Conservation (phyloP, 2,329 filamentous ascomycete species). For the Cercospora sp. region DNA sequence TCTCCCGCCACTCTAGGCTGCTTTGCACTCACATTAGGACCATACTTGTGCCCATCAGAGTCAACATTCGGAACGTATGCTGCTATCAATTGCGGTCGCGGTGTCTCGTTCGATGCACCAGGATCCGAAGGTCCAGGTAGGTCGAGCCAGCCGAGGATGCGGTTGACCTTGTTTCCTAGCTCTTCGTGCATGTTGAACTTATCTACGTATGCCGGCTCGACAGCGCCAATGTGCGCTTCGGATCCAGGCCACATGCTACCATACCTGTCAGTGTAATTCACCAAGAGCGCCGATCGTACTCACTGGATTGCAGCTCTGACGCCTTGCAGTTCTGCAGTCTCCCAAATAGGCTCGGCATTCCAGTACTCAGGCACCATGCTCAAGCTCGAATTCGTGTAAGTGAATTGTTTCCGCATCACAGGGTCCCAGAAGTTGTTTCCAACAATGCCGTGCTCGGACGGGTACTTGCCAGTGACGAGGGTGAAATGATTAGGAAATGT, state of each 20-base stretch:
- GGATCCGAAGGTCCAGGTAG: constrained; percentile 68
- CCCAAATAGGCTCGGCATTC: constrained; percentile 92
- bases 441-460: constrained; percentile 88
- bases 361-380: constrained; percentile 86
- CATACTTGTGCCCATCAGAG: constrained; percentile 79
- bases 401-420: constrained; percentile 73
- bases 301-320: constrained; percentile 75
- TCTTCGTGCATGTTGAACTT: constrained; percentile 77
- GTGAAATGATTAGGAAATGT: constrained; percentile 97
- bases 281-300: neutral
- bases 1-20: too few species aligned
- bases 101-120: constrained; percentile 45
- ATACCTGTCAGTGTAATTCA: neutral
- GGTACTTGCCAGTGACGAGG: constrained; percentile 85
- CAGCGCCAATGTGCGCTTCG: constrained; percentile 77
- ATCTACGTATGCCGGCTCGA: constrained; percentile 79
- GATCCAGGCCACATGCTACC: constrained; percentile 92
- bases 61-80: constrained; percentile 96
- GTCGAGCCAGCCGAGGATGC: constrained; percentile 82
- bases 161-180: constrained; percentile 72
- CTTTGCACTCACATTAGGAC: constrained; percentile 63
- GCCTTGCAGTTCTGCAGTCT: constrained; percentile 81
- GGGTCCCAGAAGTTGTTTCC: constrained; percentile 96
- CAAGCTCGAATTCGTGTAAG: constrained; percentile 73
- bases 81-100: constrained; percentile 85